phyloP scores from a whole-genome alignment of 345 rosid genomes.

The Acer saccharum region DNA sequence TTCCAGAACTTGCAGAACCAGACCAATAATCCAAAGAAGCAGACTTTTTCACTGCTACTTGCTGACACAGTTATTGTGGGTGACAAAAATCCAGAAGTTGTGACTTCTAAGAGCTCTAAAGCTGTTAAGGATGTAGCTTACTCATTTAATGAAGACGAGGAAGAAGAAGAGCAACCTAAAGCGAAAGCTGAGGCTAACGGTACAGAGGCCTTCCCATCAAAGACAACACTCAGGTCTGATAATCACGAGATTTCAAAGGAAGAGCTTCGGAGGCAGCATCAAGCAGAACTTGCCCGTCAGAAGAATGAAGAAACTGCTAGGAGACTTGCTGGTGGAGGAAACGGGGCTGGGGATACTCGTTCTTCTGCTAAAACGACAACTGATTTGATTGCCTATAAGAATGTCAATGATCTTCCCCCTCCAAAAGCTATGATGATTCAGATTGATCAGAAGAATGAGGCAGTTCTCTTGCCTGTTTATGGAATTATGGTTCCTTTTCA shows the following conservation, averaged over 20 bases:
- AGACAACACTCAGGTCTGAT: conserved; percentile 88
- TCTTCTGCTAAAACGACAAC: conserved; percentile 52
- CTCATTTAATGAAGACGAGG: conserved; percentile 86
- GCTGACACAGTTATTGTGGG: conserved; percentile 89
- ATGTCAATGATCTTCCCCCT: conserved; percentile 78
- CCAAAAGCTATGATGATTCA: conserved; percentile 75
- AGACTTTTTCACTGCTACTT: conserved; percentile 66
- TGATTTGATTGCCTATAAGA: conserved; percentile 88
- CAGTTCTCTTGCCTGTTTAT: conserved; percentile 78
- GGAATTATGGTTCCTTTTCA: conserved; percentile 95
- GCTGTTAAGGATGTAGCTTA: conserved; percentile 86
- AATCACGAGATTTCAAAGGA: conserved; percentile 88
- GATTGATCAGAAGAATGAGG: conserved; percentile 89
- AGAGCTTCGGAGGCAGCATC: conserved; percentile 96
- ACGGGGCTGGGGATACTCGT: conserved; percentile 63
- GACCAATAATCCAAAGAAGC: conserved; percentile 61
- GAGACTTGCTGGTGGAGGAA: conserved; percentile 83
- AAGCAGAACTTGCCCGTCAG: conserved; percentile 96
- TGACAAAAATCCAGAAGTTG: conserved; percentile 55
- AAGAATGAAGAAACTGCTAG: conserved; percentile 97
- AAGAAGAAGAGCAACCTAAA: conserved; percentile 59
- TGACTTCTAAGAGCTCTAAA: conserved; percentile 72
- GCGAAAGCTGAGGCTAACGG: conserved; percentile 44
- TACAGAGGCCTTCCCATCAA: conserved; percentile 46
- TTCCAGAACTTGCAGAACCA: conserved; percentile 78